Evolutionary conservation across 2,329 filamentous ascomycete genomes (phyloP), one percentile per base, ranked within the genome.

Genomic region (Claviceps fusiformis): DNA sequence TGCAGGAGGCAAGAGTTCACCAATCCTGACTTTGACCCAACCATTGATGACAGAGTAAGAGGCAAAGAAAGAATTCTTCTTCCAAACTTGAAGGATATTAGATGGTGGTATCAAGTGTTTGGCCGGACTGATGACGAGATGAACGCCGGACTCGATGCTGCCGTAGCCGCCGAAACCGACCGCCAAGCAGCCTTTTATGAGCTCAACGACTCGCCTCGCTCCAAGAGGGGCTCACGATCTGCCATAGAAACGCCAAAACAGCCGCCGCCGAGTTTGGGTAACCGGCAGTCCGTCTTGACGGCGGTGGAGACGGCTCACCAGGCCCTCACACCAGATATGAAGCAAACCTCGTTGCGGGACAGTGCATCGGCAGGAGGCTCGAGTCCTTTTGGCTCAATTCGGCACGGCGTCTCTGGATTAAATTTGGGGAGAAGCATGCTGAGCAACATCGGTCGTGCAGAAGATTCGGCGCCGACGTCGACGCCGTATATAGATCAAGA

Each of bases 71-170:
- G 90, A 4, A 79, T 98, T 8, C 77, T 98, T 15, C 87, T 97
- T 60, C 92, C 93, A 0, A 77, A 80, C 3, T 73, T 86, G 1
- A 80, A 80, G 13, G 85, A 95, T 58, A 80, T 93, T n/a, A 80
- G 89, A 57, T 98, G 93, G 93, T 98, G 93, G 93, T 79, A 85
- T 60, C 87, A 93, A 63, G 73, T 86, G 1, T 98, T 96, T 70
- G 89, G 89, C 50, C 81, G 91, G 37, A 84, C 84, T 3, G 89
- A 96, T 62, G 82, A 86, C 54, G 93, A 98, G 67, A 97, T 98
- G 92, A 98, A 98, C 63, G 82, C 81, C 0, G 74, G 78, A 41
- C 70, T 82, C 11, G 76, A 81, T 61, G 72, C 75, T 7, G 77
- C 76, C 3, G 76, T 77, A 17, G 74, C 76, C 3, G 76, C 76